Base-by-base conservation (phyloP, 2,329 filamentous ascomycete species). In the Talaromyces sp. region DNA sequence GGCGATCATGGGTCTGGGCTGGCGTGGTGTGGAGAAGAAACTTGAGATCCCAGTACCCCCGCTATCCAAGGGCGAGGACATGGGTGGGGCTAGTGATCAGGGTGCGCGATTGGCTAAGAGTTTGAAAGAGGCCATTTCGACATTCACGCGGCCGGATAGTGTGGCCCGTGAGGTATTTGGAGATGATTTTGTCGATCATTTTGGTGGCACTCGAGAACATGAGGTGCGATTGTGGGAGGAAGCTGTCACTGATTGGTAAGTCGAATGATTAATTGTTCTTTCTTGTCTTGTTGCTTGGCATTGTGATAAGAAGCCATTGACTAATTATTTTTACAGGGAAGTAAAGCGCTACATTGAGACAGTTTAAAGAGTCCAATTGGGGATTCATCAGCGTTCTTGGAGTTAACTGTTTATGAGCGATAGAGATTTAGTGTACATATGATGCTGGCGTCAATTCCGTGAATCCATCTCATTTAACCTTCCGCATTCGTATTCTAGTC, bases 111-210 rank as follows among this genome's bases (percentile, higher is more conserved):
- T 99, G 52, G 91, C 94, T 22, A 96, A 91, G 79, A 90, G 81
- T 52, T 72, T 99, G 52, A 88, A 88, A 64, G 92, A 97, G 66
- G 94, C 93, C 2, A 94, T 88, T 1, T 84, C 83, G 43, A 82
- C 83, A 43, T 97, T 99, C 67, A 87, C 83, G 77, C 78, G 84
- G 27, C 83, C 86, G 64, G 90, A 83, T 1, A 97, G 93, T 70
- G 81, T 97, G 14, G 94, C 94, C n/a, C 82, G 94, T 52, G 90
- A 97, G 70, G 89, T 96, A 0, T 90, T 99, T 73, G 94, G 94
- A 0, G 89, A 97, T 70, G 89, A 88, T 8, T 99, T 99, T 75
- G 94, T 99, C 3, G 92, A 97, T 14, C 94, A 97, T 72, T 99
- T 87, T 77, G 90, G 87, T 11, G 94, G 94, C 14, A 96, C 93